Conservation (phyloP, 2,329 filamentous ascomycete genomes). For the Sordariomycetes sp. region DNA sequence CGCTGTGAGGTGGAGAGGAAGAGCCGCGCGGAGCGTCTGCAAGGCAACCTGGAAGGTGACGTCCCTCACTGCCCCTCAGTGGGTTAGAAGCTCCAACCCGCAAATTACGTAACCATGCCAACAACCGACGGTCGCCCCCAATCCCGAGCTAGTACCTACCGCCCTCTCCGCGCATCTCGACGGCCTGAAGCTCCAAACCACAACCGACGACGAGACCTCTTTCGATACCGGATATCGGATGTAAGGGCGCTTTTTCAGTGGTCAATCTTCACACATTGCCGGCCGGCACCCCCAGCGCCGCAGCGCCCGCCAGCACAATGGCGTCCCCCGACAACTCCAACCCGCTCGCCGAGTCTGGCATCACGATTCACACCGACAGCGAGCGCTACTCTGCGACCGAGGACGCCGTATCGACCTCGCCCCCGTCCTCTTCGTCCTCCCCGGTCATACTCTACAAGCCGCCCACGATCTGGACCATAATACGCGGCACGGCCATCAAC, state of each 20-base stretch:
- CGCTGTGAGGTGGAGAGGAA: neutral
- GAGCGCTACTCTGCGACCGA: conserved; percentile 68
- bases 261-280: neutral
- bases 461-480: conserved; percentile 72
- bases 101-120: neutral
- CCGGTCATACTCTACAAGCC: conserved; percentile 79
- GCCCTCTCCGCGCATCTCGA: neutral
- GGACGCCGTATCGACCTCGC: conserved; percentile 41
- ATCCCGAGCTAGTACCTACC: neutral
- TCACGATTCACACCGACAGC: conserved; percentile 67
- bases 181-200: neutral
- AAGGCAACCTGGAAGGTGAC: conserved; percentile 4
- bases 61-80: conserved; percentile 3
- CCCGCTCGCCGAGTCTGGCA: conserved; percentile 55
- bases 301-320: conserved; percentile 1
- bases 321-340: conserved; percentile 20
- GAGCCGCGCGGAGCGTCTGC: neutral
- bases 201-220: neutral
- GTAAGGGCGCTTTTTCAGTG: neutral
- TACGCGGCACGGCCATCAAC: conserved; percentile 89
- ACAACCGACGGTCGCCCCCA: neutral
- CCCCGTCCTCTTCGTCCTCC: conserved; percentile 47
- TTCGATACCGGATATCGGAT: neutral
- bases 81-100: neutral
- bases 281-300: neutral